Evolutionary conservation across 768 basidiomycete species (phyloP).

Genomic region (Lenzites betulinus): DNA sequence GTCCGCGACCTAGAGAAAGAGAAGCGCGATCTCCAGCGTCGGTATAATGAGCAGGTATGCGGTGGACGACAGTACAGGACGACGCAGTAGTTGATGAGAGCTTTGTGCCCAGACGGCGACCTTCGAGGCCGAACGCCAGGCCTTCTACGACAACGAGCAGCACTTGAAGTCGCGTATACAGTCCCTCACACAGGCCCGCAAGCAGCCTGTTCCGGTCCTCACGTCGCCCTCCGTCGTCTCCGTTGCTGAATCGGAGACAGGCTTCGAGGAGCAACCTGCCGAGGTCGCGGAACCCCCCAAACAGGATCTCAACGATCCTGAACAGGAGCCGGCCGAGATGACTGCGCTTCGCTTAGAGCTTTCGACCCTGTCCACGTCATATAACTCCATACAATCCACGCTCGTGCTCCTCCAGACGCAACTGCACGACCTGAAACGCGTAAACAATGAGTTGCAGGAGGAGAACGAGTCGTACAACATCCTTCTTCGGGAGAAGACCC

Average conservation of each 20-base stretch:
- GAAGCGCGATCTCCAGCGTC: slow-evolving; percentile 76
- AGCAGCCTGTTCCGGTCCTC: slow-evolving; percentile 41
- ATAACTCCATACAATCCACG: slow-evolving; percentile 81
- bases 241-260: slow-evolving; percentile 31
- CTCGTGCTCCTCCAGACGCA: slow-evolving; percentile 84
- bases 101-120: slow-evolving; percentile 59
- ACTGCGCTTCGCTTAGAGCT: slow-evolving; percentile 81
- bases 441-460: slow-evolving; percentile 87
- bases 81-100: no score
- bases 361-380: slow-evolving; percentile 83
- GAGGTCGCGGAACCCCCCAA: slow-evolving; percentile 34
- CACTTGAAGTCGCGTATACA: slow-evolving; percentile 91
- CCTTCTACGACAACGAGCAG: slow-evolving; percentile 92
- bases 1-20: slow-evolving; percentile 88
- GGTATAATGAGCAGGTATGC: slow-evolving; percentile 87
- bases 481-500: slow-evolving; percentile 84
- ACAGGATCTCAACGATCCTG: slow-evolving; percentile 62
- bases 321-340: slow-evolving; percentile 85
- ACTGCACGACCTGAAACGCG: slow-evolving; percentile 81
- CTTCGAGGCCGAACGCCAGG: slow-evolving; percentile 90
- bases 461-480: slow-evolving; percentile 98
- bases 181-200: slow-evolving; percentile 69
- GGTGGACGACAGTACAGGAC: not conserved
- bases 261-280: slow-evolving; percentile 47
- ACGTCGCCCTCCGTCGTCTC: slow-evolving; percentile 33